Evolutionary conservation across 1,139 yeast species (phyloP).

Genomic region (Tardiomyces digboiensis): DNA sequence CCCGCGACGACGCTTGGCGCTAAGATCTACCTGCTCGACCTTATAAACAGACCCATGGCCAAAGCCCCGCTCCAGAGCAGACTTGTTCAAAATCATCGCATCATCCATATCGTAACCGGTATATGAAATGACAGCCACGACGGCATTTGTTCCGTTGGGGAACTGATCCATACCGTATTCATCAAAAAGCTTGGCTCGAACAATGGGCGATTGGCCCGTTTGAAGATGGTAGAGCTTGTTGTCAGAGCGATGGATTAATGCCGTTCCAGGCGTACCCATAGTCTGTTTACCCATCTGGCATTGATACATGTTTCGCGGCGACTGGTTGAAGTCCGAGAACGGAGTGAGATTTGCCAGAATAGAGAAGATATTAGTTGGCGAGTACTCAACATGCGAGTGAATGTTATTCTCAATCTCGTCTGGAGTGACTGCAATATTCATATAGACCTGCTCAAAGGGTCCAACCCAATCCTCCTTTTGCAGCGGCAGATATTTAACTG

Average conservation of each 20-base stretch:
- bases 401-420: conserved; percentile 73
- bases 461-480: conserved; percentile 83
- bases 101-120: conserved; percentile 99
- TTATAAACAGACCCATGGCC: conserved; percentile 97
- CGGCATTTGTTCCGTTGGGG: conserved; percentile 98
- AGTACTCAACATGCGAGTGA: conserved; percentile 89
- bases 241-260: conserved; percentile 84
- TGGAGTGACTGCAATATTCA: conserved; percentile 94
- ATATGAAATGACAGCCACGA: conserved; percentile 96
- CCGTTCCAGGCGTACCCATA: conserved; percentile 99
- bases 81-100: conserved; percentile 96
- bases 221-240: conserved; percentile 90
- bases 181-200: conserved; percentile 86
- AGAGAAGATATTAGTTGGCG: conserved; percentile 91
- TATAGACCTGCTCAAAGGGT: conserved; percentile 96
- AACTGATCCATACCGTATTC: conserved; percentile 97
- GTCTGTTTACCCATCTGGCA: conserved; percentile 99
- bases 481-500: conserved; percentile 82
- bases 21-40: conserved; percentile 82
- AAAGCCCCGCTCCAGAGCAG: conserved; percentile 96
- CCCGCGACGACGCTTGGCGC: conserved; percentile 73
- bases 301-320: conserved; percentile 99
- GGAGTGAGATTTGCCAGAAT: conserved; percentile 96
- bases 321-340: conserved; percentile 95
- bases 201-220: conserved; percentile 96